These are phyloP conservation scores for Lolium perenne DNA, from an alignment of 176 grass and related monocot genomes.

Conservation along the genomic window DNA sequence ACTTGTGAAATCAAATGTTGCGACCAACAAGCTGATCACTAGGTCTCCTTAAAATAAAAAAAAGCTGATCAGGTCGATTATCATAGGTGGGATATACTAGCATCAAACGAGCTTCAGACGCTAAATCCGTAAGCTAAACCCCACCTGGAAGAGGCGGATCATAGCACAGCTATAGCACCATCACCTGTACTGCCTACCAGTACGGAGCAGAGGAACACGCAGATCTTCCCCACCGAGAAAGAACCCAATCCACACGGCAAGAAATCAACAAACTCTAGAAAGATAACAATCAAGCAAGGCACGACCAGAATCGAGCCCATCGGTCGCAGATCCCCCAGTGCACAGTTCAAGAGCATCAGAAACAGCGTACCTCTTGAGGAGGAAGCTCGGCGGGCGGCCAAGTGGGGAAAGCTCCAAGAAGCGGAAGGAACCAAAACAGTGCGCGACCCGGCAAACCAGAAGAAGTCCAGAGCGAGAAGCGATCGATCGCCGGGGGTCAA, in stretches of 20 bases:
- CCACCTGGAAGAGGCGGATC: not conserved
- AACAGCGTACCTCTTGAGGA: constrained; percentile 30
- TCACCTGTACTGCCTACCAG: not conserved
- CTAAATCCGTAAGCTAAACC: not conserved
- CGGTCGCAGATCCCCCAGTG: not conserved
- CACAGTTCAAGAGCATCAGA: no score
- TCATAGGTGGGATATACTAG: not conserved
- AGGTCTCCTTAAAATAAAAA: not conserved
- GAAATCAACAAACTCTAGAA: not conserved
- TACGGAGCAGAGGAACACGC: constrained; percentile 12
- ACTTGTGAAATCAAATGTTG: not conserved
- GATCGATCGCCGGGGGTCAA: constrained; percentile 20
- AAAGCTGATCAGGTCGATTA: not conserved
- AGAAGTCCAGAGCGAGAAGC: not conserved
- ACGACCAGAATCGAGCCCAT: not conserved
- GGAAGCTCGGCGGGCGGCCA: constrained; percentile 20
- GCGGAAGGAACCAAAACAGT: constrained; percentile 24
- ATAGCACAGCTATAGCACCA: not conserved
- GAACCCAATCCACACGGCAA: not conserved
- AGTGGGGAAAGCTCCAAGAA: constrained; percentile 48
- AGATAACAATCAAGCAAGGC: not conserved
- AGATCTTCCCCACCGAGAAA: constrained; percentile 41
- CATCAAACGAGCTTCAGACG: constrained; percentile 8
- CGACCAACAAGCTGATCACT: not conserved
- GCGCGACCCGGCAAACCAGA: not conserved